Percentiles rank a stretch among this genome's conserved stretches.
These are phyloP conservation scores for Trametes villosa DNA, from an alignment of 768 basidiomycete species.

Conservation along the genomic window DNA sequence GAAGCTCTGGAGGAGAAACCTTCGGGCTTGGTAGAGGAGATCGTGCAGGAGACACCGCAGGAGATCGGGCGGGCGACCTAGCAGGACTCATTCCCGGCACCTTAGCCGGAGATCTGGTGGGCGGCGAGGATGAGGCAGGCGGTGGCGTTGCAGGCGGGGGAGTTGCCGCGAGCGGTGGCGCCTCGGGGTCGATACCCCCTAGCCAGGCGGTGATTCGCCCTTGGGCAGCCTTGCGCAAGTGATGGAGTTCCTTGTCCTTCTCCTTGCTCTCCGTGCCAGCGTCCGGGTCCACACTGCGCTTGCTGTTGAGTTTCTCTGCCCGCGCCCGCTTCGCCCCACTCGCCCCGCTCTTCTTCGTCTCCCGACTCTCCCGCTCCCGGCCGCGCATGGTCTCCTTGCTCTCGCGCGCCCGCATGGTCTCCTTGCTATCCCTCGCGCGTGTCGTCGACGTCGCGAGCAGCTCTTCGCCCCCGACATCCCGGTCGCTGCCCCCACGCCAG, in stretches of 20 bases:
- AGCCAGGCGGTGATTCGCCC: conserved; percentile 82
- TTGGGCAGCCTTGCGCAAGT: conserved; percentile 54
- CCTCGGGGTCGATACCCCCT: conserved; percentile 63
- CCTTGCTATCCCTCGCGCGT: conserved; percentile 9
- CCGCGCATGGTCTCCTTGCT: conserved; percentile 4
- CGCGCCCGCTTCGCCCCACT: conserved; percentile 15
- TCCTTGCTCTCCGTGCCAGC: conserved; percentile 13
- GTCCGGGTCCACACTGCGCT: conserved; percentile 23
- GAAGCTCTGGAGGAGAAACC: not conserved
- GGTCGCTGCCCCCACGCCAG: conserved; percentile 15
- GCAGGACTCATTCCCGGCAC: not conserved
- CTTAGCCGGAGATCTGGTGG: not conserved
- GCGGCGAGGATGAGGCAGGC: not conserved
- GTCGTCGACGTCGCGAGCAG: not conserved
- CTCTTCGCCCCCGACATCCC: conserved; percentile 4
- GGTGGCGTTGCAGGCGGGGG: conserved; percentile 24
- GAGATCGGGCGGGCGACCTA: not conserved
- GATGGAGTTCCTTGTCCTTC: conserved; percentile 43
- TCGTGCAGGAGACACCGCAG: not conserved
- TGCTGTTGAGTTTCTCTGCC: conserved; percentile 33
- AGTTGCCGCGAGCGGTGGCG: conserved; percentile 49
- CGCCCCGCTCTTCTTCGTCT: conserved; percentile 12
- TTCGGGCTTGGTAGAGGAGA: conserved; percentile 9
- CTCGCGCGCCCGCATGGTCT: conserved; percentile 8
- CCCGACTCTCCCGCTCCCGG: conserved; percentile 16